Base-by-base conservation (phyloP, 805 yeast genomes). In the Candida succiphila region DNA sequence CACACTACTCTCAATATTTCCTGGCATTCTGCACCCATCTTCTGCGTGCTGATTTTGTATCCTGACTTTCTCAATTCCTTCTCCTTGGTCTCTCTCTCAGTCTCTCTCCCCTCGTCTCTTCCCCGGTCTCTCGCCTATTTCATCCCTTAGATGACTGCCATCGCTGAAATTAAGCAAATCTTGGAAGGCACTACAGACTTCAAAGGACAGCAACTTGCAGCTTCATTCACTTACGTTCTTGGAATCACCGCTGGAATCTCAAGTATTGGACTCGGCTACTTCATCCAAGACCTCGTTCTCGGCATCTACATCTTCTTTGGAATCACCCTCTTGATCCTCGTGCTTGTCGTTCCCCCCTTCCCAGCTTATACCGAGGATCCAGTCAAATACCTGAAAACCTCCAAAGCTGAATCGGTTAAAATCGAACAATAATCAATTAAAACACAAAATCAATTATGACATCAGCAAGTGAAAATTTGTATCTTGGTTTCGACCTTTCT, bases 401-500 rank as follows among this genome's bases (percentile, higher is more conserved):
- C 17, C 15, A 20, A 28, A 22, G 7, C 9, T 29, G 12, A 24
- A 27, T 6, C 27, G 14, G 9, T 17, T 27, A 16, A 27, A 27
- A 16, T 12, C 27, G 14, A 27, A 17, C 4, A 27, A 5, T 8
- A 17, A 8, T 14, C n/a, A n/a, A n/a, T n/a, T n/a, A n/a, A n/a
- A n/a, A n/a, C n/a, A n/a, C n/a, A n/a, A n/a, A n/a, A n/a, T n/a
- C n/a, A 39, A 33, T 22, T 21, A 45, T 39, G 43, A 34, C 45
- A 28, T 27, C 25, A 30, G 32, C 25, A 20, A 16, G 41, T 14
- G 33, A 37, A 10, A 52, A 48, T 27, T 46, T 65, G 20, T 77
- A 57, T 48, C 55, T 83, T 38, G 96, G 96, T 1, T 74, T 86
- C 46, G 96, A 88, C 52, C 64, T 88, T 19, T 84, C 95, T 2